Base-by-base conservation (phyloP, 192 early-diverging fungal species). In the Dispira parvispora region DNA sequence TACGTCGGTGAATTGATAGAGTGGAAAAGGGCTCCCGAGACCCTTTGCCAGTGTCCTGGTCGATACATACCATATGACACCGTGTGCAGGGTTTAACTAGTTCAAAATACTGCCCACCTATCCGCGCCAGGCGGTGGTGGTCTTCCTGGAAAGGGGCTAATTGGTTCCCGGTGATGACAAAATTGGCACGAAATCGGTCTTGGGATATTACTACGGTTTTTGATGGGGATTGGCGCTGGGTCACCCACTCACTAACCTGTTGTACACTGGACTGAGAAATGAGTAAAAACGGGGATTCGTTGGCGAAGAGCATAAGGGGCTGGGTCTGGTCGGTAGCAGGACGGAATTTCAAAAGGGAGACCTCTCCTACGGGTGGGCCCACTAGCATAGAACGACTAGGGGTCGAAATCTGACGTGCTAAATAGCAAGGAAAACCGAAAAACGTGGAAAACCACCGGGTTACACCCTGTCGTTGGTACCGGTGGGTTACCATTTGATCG, bases 41-140 rank as follows among this genome's bases (percentile, higher is more conserved):
- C 57, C 71, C 67, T 56, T 72, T 62, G 9, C 74, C 81, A 16
- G 81, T 85, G 47, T 72, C 69, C 52, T 82, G 84, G 63, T 90
- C 78, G 25, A 88, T 74, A 45, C 81, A 82, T n/a, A 88, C 76
- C 81, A 89, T 84, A 60, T 83, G 78, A 73, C 87, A 89, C 14
- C 87, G 78, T 11, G 68, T 67, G 65, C 87, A 89, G 2, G 78
- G 84, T 5, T 81, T 83, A 20, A 75, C 32, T 5, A 82, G 72
- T 62, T 75, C 68, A 63, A 83, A 83, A 32, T 68, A 61, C 38
- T 76, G 76, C 2, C 54, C 67, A 16, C 73, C 76, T 46, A 80
- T 70, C 55, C 53, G 66, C 46, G 82, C 62, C 26, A 68, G 52
- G 20, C 62, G 67, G 84, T 84, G 86, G 8, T 66, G 50, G 64